Base-by-base conservation (phyloP, 2,329 filamentous ascomycete genomes). In the Fusarium transvaalense region DNA sequence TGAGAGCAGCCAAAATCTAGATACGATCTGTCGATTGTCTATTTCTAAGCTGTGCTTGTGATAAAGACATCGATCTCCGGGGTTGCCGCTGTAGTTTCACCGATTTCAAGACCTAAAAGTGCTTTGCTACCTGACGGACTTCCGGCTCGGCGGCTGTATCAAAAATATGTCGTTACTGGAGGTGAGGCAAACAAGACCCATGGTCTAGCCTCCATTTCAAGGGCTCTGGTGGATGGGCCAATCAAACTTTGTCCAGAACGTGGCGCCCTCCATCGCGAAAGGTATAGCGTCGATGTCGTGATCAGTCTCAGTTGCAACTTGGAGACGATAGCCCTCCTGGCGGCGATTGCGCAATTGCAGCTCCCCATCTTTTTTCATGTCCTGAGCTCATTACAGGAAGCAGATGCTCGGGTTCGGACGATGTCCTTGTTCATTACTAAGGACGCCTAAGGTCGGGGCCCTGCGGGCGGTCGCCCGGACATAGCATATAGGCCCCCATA, bases 251-350 rank as follows among this genome's bases (percentile, higher is more conserved):
- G 66, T 56, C 58, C 35, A 56, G 61, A 60, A 32, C 62, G 57
- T 60, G 64, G 68, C 61, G 62, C 51, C 59, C 66, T 74, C 71
- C 76, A 79, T 82, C 80, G 80, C 81, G 81, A 83, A 81, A 81
- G 82, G 77, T 66, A 79, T 84, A 83, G 82, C 82, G 82, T 79
- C 78, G 82, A 84, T 84, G 82, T 83, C 82, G 82, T 84, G 82
- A 83, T 84, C 79, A 76, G 72, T 79, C 76, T 75, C 75, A 76
- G 74, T 76, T 74, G 64, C 72, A 74, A 73, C 74, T 71, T 64
- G 59, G 56, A 73, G 68, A 69, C 64, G 66, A 71, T 70, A 69
- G 67, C 74, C 65, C 71, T 75, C 58, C 72, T 72, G 71, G 74
- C 71, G 71, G 74, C 78, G 74, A 80, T 79, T 75, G 77, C 78